Percentiles rank a stretch among this genome's conserved stretches.
Evolutionary conservation across 257 asterid genomes (phyloP).

Genomic region (Hygrophila difformis): DNA sequence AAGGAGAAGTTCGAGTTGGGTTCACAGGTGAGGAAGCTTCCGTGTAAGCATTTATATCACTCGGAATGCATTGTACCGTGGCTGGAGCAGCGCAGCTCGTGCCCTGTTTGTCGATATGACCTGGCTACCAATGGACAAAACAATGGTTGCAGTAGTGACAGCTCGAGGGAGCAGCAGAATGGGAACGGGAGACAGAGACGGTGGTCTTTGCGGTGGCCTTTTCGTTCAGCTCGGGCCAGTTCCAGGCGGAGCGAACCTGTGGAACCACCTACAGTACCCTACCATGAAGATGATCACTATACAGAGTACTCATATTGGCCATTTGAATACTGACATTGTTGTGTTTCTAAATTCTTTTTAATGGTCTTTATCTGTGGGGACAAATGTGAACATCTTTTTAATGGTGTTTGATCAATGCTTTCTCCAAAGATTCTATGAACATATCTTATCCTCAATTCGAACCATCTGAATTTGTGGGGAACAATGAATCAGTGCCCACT

Average conservation of each 20-base stretch:
- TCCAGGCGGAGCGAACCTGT: constrained; percentile 24
- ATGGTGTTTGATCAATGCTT: too few species aligned
- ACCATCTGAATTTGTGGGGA: too few species aligned
- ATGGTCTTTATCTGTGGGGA: too few species aligned
- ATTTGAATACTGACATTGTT: constrained; percentile 27
- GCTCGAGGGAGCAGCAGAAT: constrained; percentile 31
- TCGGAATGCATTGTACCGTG: constrained; percentile 81
- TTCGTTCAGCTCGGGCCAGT: constrained; percentile 33
- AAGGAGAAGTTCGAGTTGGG: constrained; percentile 73
- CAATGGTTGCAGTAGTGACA: neutral
- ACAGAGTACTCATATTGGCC: constrained; percentile 60
- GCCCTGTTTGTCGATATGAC: constrained; percentile 89
- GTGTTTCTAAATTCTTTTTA: too few species aligned
- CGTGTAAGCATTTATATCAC: constrained; percentile 82
- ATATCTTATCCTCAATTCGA: too few species aligned
- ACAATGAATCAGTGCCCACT: too few species aligned
- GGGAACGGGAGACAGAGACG: constrained; percentile 51
- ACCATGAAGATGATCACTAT: constrained; percentile 39
- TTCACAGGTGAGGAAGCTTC: constrained; percentile 54
- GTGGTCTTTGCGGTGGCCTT: constrained; percentile 84
- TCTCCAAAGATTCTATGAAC: too few species aligned
- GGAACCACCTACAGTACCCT: constrained; percentile 42
- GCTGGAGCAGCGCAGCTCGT: constrained; percentile 67
- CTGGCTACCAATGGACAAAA: constrained; percentile 18
- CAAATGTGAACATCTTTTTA: too few species aligned